These are phyloP conservation scores for Talaromyces funiculosus DNA, from an alignment of 2,329 filamentous ascomycete species.

Conservation along the genomic window DNA sequence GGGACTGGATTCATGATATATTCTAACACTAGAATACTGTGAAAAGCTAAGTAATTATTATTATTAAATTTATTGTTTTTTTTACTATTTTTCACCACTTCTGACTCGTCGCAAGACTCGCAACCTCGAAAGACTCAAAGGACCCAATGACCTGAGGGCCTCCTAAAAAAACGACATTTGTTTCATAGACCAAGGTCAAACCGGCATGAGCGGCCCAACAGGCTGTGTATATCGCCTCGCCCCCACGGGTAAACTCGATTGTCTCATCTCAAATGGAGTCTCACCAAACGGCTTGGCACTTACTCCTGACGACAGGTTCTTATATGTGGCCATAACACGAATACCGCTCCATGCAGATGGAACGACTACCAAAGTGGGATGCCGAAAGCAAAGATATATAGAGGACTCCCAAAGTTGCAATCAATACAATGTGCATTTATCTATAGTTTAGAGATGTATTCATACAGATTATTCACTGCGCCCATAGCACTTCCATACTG, in stretches of 20 bases:
- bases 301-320: constrained; percentile 34
- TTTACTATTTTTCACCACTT: no score
- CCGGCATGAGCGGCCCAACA: constrained; percentile 39
- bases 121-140: constrained; percentile 42
- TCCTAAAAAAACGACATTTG: constrained; percentile 36
- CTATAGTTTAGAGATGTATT: constrained; percentile 12
- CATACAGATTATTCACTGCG: constrained; percentile 30
- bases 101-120: constrained; percentile 29
- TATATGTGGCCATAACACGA: constrained; percentile 34
- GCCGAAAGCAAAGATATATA: neutral
- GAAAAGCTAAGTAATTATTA: no score
- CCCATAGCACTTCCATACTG: constrained; percentile 33
- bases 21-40: no score
- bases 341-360: constrained; percentile 36
- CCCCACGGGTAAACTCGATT: constrained; percentile 33
- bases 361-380: constrained; percentile 33
- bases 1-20: no score
- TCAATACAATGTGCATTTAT: neutral
- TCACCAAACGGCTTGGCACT: constrained; percentile 39
- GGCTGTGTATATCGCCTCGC: constrained; percentile 37
- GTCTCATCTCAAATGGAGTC: constrained; percentile 33
- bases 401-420: neutral
- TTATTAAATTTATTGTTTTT: no score
- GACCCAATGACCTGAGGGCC: constrained; percentile 39
- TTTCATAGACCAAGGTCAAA: constrained; percentile 44